phyloP scores from a whole-genome alignment of 2,329 filamentous ascomycete genomes.

The Diaporthe citrichinensis region DNA sequence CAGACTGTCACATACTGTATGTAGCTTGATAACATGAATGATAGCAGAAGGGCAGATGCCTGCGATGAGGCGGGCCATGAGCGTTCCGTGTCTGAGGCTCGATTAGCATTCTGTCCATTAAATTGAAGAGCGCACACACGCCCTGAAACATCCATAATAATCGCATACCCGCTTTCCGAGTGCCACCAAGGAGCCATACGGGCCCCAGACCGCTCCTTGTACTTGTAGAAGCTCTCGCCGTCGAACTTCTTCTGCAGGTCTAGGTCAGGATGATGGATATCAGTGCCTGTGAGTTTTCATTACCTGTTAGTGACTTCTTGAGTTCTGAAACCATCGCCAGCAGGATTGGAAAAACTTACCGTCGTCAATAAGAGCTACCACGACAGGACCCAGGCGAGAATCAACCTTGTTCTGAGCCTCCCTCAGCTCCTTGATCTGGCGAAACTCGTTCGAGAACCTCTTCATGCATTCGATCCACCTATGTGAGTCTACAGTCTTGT shows the following conservation, averaged over 20 bases:
- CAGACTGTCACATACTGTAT: neutral
- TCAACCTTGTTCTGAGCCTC: neutral
- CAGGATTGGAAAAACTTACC: neutral
- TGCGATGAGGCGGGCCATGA: constrained; percentile 26
- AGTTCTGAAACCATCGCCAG: too few relatives aligned
- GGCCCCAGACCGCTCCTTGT: neutral
- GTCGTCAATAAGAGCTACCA: constrained; percentile 6
- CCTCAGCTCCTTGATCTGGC: neutral
- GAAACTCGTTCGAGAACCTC: neutral
- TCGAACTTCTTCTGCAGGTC: neutral
- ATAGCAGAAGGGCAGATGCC: constrained; percentile 17
- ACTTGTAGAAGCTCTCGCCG: neutral
- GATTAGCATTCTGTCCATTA: neutral
- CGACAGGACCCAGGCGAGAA: neutral
- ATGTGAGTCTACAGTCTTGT: neutral
- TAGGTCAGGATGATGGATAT: neutral
- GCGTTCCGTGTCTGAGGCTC: neutral
- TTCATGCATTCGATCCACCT: constrained; percentile 26
- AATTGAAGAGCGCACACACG: too few relatives aligned
- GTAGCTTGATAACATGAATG: constrained; percentile 20
- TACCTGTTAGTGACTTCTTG: too few relatives aligned
- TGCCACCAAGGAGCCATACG: neutral
- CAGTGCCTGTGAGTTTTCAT: neutral
- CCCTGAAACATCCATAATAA: neutral
- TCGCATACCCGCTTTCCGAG: neutral